Conservation (phyloP, 139 green algal genomes). For the Pleodorina starrii region DNA sequence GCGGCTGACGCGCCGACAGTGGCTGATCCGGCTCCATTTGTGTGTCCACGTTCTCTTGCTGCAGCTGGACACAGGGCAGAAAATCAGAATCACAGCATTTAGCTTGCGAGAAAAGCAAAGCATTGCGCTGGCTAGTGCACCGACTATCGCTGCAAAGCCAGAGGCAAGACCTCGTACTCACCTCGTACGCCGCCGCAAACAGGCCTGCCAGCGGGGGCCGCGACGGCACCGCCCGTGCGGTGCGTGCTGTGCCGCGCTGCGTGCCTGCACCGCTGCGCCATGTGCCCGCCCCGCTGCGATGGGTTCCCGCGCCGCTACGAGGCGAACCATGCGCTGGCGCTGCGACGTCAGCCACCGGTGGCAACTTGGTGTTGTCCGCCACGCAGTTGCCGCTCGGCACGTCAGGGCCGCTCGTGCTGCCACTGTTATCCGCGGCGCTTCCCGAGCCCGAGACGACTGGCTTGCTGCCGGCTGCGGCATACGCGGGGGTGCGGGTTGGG, state of each 20-base stretch:
- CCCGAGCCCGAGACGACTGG: not conserved
- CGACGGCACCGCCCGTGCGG: not conserved
- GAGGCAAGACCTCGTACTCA: not conserved
- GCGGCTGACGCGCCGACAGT: not conserved
- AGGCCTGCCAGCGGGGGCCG: slow-evolving; percentile 10
- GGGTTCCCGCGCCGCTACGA: not conserved
- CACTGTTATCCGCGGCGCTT: not conserved
- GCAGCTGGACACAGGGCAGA: not conserved
- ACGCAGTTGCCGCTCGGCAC: not conserved
- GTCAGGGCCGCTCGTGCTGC: not conserved
- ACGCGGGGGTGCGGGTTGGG: not conserved
- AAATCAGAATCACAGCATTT: no score
- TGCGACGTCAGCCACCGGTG: not conserved
- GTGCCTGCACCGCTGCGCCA: not conserved
- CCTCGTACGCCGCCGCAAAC: not conserved
- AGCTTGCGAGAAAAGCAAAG: no score
- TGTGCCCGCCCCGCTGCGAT: not conserved
- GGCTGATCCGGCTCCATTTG: slow-evolving; percentile 24
- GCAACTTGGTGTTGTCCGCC: not conserved
- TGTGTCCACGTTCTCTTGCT: slow-evolving; percentile 17
- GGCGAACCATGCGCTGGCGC: not conserved
- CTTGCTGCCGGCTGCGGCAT: not conserved
- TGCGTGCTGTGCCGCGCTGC: slow-evolving; percentile 9
- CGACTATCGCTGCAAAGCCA: not conserved
- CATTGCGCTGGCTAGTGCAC: no score